Base-by-base conservation (phyloP, 179 eudicot genomes). In the Spergularia azorica region DNA sequence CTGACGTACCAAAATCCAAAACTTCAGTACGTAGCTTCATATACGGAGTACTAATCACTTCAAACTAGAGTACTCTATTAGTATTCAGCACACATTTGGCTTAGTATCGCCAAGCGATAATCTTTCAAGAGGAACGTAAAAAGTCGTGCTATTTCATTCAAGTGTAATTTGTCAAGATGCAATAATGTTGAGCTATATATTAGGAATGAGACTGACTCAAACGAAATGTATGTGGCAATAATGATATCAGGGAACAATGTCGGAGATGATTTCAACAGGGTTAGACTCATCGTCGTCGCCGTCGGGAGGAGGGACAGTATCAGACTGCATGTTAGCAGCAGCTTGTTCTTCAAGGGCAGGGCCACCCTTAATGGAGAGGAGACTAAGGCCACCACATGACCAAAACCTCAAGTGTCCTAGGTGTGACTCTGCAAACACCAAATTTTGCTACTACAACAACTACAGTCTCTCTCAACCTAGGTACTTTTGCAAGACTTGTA, bases 391-490 rank as follows among this genome's bases (percentile, higher is more conserved):
- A 0, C 98, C 79, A 0, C 97, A 90, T 68, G 98, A 93, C 84
- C 91, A 86, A 73, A 76, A 91, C 71, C 85, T 86, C 5, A 93
- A 93, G 66, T 91, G 97, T 67, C 98, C 98, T 6, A 74, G 98
- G 62, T 93, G 98, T 64, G 98, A 93, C 38, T 93, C 97, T 0
- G 88, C 89, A 0, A 88, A 93, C 88, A 93, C 97, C 86, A 93
- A 93, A 61, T 93, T 93, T 79, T 93, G 97, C 76, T 93, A 93
- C 89, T 93, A 91, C 88, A 93, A 93, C 93, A 93, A 93, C 86
- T 93, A 93, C 76, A 90, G 94, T 76, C 92, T 93, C 41, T 77
- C 97, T 3, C 97, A 93, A 63, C 97, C 97, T 1, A 72, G 97
- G 52, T 91, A 91, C 91, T 93, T 93, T 82, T 93, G 97, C 86